Conservation (phyloP, 306 rosid species). For the Aeschynomene evenia region DNA sequence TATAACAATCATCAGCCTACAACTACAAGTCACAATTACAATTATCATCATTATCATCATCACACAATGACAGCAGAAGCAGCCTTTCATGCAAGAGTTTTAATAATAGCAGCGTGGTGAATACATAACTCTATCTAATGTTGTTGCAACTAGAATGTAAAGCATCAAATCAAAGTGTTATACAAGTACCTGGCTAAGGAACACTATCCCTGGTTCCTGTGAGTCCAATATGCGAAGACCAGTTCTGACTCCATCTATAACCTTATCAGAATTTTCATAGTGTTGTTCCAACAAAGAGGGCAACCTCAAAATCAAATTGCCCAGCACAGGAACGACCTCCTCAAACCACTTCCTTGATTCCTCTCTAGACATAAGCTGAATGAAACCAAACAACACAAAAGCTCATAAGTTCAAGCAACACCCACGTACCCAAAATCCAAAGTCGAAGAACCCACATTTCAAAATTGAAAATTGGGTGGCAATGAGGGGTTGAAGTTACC, state of each 20-base stretch:
- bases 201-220: conserved; percentile 66
- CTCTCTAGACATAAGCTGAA: conserved; percentile 64
- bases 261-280: conserved; percentile 50
- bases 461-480: background rate
- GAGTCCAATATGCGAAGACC: conserved; percentile 72
- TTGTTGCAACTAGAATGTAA: background rate
- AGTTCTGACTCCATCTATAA: conserved; percentile 39
- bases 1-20: background rate
- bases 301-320: conserved; percentile 63
- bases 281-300: conserved; percentile 78
- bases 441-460: background rate
- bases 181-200: conserved; percentile 72
- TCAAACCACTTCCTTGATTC: conserved; percentile 69
- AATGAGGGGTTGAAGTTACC: background rate
- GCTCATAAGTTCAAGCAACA: background rate
- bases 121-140: background rate
- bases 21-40: background rate
- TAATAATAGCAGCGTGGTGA: background rate
- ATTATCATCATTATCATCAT: background rate
- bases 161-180: background rate
- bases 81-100: background rate
- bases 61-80: conserved; percentile 3
- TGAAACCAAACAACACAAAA: conserved; percentile 33
- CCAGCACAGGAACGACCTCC: conserved; percentile 71
- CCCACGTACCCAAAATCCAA: background rate